Base-by-base conservation (phyloP, 192 early-diverging fungal genomes). In the Coemansia sp. region DNA sequence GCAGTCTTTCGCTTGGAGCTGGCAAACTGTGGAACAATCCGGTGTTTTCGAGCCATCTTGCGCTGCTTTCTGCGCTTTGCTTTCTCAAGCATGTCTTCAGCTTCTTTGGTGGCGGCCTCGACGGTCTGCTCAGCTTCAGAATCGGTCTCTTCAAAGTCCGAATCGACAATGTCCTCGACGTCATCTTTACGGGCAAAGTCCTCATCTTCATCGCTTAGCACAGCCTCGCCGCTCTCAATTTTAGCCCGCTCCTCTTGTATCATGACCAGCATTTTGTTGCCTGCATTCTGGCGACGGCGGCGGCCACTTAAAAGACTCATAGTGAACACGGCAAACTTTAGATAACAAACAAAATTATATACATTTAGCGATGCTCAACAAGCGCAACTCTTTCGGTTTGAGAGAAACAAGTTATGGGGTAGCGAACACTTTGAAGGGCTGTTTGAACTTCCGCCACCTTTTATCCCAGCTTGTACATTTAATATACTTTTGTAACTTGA, bases 131-230 rank as follows among this genome's bases (percentile, higher is more conserved):
- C 77, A 3, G 64, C 77, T 50, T 80, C 77, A 19, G 77, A 80
- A 44, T 80, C 77, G 1, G 77, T 80, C 21, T 80, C 77, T 23
- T 63, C 65, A 57, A 80, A 80, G 26, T 80, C 77, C 8, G 77
- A 67, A 28, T 74, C 77, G 12, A 74, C 44, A 7, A 68, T 60
- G 12, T 80, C 77, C 4, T 80, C 77, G 4, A 44, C 51, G n/a
- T 80, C 71, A 3, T 40, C 71, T 20, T 48, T 54, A 36, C 48
- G 56, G 37, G 28, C 48, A 52, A 74, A 80, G n/a, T 80, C 77
- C 25, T 72, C 67, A 48, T 79, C 76, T 4, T 80, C 77, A 54
- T 80, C 77, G 58, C 71, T 80, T 8, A 49, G 71, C 20, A 19
- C 56, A 21, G 31, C 23, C 47, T 73, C 64, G 38, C 71, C 71